These are phyloP conservation scores for Trichoderma arundinaceum DNA, from an alignment of 2,329 filamentous ascomycete species.

Conservation along the genomic window DNA sequence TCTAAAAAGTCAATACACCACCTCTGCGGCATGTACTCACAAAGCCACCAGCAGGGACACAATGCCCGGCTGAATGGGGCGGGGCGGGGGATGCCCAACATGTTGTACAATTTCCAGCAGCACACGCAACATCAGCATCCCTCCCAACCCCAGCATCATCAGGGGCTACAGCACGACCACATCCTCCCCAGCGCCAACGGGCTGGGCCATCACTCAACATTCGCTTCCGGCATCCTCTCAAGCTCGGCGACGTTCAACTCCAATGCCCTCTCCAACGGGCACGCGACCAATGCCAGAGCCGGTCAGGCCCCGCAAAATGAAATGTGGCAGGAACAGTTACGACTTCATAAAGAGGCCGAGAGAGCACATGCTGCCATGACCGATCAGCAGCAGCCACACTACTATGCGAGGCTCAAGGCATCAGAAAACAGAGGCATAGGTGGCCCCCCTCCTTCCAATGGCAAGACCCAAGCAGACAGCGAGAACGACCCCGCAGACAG, in stretches of 20 bases:
- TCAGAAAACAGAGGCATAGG: slow-evolving; percentile 71
- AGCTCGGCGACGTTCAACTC: slow-evolving; percentile 66
- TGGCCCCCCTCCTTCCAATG: slow-evolving; percentile 57
- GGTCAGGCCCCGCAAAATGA: slow-evolving; percentile 62
- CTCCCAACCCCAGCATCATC: slow-evolving; percentile 68
- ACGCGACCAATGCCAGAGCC: slow-evolving; percentile 54
- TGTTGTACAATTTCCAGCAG: slow-evolving; percentile 74
- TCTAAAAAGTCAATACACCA: slow-evolving; percentile 32
- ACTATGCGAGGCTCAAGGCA: slow-evolving; percentile 74
- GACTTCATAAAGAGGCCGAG: slow-evolving; percentile 77
- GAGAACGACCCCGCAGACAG: slow-evolving; percentile 63
- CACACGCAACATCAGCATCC: slow-evolving; percentile 67
- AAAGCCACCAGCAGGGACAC: slow-evolving; percentile 73
- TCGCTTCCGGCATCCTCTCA: slow-evolving; percentile 56
- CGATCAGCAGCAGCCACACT: slow-evolving; percentile 68
- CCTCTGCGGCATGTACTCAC: slow-evolving; percentile 70
- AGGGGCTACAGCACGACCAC: slow-evolving; percentile 65
- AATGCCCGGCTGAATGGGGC: slow-evolving; percentile 73
- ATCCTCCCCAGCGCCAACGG: slow-evolving; percentile 59
- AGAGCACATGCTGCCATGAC: slow-evolving; percentile 74
- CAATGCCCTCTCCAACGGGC: slow-evolving; percentile 62
- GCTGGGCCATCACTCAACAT: slow-evolving; percentile 52
- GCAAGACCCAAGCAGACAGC: slow-evolving; percentile 54
- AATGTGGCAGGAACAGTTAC: slow-evolving; percentile 89
- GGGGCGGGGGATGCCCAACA: slow-evolving; percentile 62